Percentiles rank a stretch among this genome's conserved stretches.
Evolutionary conservation across 73 alveolate species (phyloP).

Genomic region (Stentor roeselii): DNA sequence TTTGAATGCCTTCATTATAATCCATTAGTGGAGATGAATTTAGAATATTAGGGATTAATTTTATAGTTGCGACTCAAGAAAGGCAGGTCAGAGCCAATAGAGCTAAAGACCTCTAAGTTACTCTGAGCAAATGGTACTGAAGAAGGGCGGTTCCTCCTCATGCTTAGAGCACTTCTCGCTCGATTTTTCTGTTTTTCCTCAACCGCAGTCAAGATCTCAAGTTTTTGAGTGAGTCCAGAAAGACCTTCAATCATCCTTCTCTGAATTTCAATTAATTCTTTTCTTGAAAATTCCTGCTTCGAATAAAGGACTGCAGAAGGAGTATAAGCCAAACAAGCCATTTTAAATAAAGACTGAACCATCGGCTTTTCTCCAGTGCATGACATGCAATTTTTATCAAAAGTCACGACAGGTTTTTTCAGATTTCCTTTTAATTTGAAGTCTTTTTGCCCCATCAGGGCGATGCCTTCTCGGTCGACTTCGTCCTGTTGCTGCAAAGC

Average conservation of each 20-base stretch:
- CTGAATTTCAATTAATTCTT: neutral
- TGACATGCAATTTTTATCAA: constrained; percentile 56
- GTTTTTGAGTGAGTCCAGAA: neutral
- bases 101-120: neutral
- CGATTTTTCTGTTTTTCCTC: neutral
- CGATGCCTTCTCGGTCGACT: neutral
- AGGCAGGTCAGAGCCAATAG: neutral
- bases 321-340: constrained; percentile 62
- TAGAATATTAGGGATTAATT: too few relatives aligned
- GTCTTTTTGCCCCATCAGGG: neutral
- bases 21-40: too few relatives aligned
- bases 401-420: neutral
- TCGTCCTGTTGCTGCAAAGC: neutral
- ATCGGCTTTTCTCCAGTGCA: constrained; percentile 51
- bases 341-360: constrained; percentile 39
- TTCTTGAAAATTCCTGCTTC: neutral
- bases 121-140: neutral
- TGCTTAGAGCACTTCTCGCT: neutral
- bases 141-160: neutral
- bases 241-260: neutral
- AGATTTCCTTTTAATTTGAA: neutral
- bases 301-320: constrained; percentile 28
- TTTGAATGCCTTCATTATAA: neutral
- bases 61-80: too few relatives aligned
- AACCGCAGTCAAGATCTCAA: neutral